Base-by-base conservation (phyloP, 129 eudicot genomes). In the Lonicera japonica region DNA sequence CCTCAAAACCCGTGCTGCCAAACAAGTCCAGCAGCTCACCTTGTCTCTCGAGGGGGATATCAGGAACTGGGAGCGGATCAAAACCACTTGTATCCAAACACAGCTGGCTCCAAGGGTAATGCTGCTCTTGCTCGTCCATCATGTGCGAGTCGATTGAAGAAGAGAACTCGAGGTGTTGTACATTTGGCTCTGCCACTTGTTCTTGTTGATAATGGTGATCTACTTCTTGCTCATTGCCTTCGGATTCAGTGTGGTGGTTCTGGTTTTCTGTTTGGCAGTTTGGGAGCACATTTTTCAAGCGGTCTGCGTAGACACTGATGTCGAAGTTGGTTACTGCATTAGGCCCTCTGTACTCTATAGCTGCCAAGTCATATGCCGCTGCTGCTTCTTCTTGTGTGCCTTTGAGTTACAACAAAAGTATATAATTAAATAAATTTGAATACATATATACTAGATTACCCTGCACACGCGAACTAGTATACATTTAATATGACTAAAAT, bases 311-410 rank as follows among this genome's bases (percentile, higher is more conserved):
- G 29, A 48, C 73, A 59, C 89, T 86, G 36, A 90, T 86, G 70
- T 90, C 89, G 19, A 90, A 90, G 69, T 90, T 90, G 62, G 97
- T 90, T 8, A 90, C 95, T 17, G 97, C 97, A 57, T 83, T 86
- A 13, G 87, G 62, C 14, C 97, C 97, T 60, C 89, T 73, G 53
- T 79, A 82, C 63, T 77, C 80, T 8, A 90, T 90, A 24, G 97
- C 97, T 8, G 97, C 97, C 74, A 76, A 51, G 67, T 90, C 97
- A 60, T 90, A 90, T 64, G 97, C 97, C 48, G 75, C 78, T 0
- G 97, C 97, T 23, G 97, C 97, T 75, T 90, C 97, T 61, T 90
- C 95, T 86, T 90, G 90, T 21, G 97, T 77, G 65, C 77, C 97
- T 90, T 55, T 9, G 55, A 70, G 19, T 56, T n/a, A 25, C 41